Base-by-base conservation (phyloP, 768 basidiomycete species). In the Russula sp. region DNA sequence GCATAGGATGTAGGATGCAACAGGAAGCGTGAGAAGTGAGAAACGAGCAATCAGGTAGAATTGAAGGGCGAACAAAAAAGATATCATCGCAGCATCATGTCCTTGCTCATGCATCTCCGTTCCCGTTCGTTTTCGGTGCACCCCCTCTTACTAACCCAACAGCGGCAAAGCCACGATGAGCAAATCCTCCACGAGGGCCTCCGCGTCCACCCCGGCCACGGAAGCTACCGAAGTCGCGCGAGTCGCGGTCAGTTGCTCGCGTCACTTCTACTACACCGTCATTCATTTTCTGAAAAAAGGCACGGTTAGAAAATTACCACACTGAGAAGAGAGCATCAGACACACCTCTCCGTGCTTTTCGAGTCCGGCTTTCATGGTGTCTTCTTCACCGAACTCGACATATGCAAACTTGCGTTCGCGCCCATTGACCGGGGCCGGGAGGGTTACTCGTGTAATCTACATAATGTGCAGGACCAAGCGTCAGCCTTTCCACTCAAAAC, bases 301-400 rank as follows among this genome's bases (percentile, higher is more conserved):
- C 11, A 49, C 18, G 20, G 63, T 59, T 31, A 58, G 54, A 50
- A 59, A 40, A 44, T 53, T 18, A 60, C 68, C 40, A 72, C 8
- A 22, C 40, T 37, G 66, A 60, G 60, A 51, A 14, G 8, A 40
- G 32, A 59, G 55, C 34, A 18, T 40, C 34, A 18, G 27, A 74
- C 80, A 62, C 66, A 93, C 92, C 73, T 86, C 85, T 31, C 80
- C 82, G 66, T 90, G 87, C 69, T 85, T 88, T 61, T 83, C 85
- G 22, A 95, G 75, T 0, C 88, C 94, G 20, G 78, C 81, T 68
- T 84, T 89, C 89, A 94, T 91, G 10, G 85, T 79, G 51, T 88
- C 89, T 69, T 95, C 92, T 68, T 91, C 89, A 4, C 84, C 88
- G 74, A 96, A 97, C 71, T 96, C 94, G 57, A 97, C 84, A 71